Base-by-base conservation (phyloP, 768 basidiomycete genomes). In the Trametes elegans region DNA sequence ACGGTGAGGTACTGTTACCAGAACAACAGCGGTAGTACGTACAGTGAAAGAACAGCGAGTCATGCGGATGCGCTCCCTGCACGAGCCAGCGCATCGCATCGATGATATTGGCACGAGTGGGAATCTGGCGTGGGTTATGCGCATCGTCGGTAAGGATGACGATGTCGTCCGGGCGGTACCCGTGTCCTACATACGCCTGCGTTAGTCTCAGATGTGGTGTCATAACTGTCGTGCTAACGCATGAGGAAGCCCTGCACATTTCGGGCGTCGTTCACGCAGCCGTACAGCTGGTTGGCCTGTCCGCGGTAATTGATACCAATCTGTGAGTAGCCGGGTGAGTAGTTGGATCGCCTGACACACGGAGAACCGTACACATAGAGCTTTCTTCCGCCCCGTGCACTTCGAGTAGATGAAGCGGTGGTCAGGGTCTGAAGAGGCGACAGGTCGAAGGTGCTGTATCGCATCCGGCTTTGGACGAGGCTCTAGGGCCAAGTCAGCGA, bases 1-100 rank as follows among this genome's bases (percentile, higher is more conserved):
- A 13, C 18, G 18, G 29, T 46, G 3, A 32, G 29, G 10, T 19
- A 2, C 19, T 13, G 5, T 14, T 19, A 19, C 4, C 21, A 16
- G 7, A 39, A n/a, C 11, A 24, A 40, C 10, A 53, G 2, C 6
- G 39, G 18, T 26, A 13, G n/a, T 1, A 69, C 81, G 53, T 55
- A 88, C 90, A 95, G 61, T 94, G 93, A 78, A 95, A 90, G 76
- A 94, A 93, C 28, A 95, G 74, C 3, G 93, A 85, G 62, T 96
- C 93, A 59, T 93, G 87, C 1, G 90, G 83, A 16, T 74, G 73
- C 11, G 95, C 93, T 58, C 78, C 87, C 14, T 70, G 72, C 16
- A 94, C 90, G n/a, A 99, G 84, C 95, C 94, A 98, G 55, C 83
- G 78, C 91, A 96, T 95, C 5, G 88, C 93, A 40, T 78, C 71